These are phyloP conservation scores for Cajanus cajan DNA, from an alignment of 306 rosid genomes.

Conservation along the genomic window DNA sequence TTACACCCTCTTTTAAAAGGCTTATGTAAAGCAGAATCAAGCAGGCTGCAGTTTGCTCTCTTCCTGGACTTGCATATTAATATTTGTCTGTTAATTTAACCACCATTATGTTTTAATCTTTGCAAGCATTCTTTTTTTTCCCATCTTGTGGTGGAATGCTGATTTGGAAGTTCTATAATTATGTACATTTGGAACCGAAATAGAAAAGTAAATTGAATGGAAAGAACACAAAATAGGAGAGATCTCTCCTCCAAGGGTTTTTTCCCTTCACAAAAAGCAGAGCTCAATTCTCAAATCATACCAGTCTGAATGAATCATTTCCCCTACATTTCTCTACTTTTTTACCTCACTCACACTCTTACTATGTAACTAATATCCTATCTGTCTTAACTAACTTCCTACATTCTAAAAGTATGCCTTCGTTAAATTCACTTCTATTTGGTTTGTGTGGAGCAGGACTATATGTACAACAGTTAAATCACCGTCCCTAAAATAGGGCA, in stretches of 20 bases:
- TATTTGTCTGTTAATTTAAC: background rate
- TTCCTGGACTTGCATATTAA: background rate
- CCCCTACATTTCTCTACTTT: background rate
- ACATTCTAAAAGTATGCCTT: background rate
- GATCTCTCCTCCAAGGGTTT: background rate
- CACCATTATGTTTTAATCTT: background rate
- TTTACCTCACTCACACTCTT: background rate
- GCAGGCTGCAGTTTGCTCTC: conserved; percentile 19
- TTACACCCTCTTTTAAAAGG: background rate
- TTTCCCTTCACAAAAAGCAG: background rate
- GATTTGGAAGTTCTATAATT: background rate
- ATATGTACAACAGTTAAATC: conserved; percentile 10
- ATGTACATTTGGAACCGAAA: background rate
- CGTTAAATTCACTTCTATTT: conserved; percentile 9
- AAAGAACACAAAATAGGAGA: background rate
- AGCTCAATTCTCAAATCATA: background rate
- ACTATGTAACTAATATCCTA: background rate
- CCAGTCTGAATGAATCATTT: background rate
- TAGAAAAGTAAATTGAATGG: background rate
- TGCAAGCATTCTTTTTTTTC: background rate
- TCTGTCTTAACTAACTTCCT: background rate
- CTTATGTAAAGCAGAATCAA: background rate
- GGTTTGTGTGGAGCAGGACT: background rate
- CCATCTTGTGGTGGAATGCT: conserved; percentile 1
- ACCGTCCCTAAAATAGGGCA: background rate